A percentile compares a stretch with the other conserved stretches of the same genome.
phyloP scores from a whole-genome alignment of 768 basidiomycete species.

The Trichaptum fuscoviolaceum region DNA sequence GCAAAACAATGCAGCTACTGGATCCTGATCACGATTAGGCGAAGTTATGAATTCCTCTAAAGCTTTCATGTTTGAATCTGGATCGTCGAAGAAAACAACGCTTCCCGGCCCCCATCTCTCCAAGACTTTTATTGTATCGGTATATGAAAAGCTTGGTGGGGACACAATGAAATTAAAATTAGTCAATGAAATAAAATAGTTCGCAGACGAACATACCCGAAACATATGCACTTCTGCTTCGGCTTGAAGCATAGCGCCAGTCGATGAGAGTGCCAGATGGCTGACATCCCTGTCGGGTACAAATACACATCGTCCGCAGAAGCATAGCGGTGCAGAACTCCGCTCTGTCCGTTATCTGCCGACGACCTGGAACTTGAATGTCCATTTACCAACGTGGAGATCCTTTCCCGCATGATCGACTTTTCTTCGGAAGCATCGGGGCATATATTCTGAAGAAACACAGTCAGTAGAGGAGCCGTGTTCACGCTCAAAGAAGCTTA shows the following conservation, averaged over 20 bases:
- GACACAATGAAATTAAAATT: not conserved
- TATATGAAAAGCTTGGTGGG: slow-evolving; percentile 40
- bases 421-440: not conserved
- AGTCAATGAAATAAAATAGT: slow-evolving; percentile 5
- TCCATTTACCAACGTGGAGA: slow-evolving; percentile 12
- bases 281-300: slow-evolving; percentile 47
- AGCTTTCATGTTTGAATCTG: slow-evolving; percentile 30
- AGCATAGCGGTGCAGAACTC: not conserved
- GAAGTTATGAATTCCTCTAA: slow-evolving; percentile 29
- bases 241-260: slow-evolving; percentile 27
- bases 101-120: slow-evolving; percentile 47
- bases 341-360: slow-evolving; percentile 33
- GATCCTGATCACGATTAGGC: slow-evolving; percentile 14
- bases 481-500: slow-evolving; percentile 66
- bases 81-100: slow-evolving; percentile 40
- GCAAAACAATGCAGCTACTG: slow-evolving; percentile 41
- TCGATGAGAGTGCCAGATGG: slow-evolving; percentile 46
- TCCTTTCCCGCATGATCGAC: slow-evolving; percentile 8
- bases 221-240: slow-evolving; percentile 37
- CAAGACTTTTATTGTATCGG: slow-evolving; percentile 47
- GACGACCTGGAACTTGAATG: slow-evolving; percentile 22
- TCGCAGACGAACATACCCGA: slow-evolving; percentile 33
- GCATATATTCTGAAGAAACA: slow-evolving; percentile 34
- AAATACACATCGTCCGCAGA: slow-evolving; percentile 45
- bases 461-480: not conserved